These are phyloP conservation scores for Mitragyna speciosa DNA, from an alignment of 257 asterid genomes.

Conservation along the genomic window DNA sequence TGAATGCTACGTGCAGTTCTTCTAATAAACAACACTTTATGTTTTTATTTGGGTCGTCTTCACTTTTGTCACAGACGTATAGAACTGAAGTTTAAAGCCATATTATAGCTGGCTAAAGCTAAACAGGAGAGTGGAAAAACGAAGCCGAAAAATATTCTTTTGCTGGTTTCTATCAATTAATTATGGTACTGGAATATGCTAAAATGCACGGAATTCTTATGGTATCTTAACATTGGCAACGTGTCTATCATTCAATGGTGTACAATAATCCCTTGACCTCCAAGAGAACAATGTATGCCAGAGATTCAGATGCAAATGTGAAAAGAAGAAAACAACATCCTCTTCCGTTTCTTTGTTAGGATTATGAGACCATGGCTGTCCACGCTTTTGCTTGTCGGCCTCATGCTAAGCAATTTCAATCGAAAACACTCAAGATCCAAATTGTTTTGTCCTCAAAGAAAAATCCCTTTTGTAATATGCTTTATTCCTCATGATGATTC, in stretches of 20 bases:
- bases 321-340: neutral
- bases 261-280: slow-evolving; percentile 9
- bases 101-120: neutral
- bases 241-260: slow-evolving; percentile 2
- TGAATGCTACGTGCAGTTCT: slow-evolving; percentile 3
- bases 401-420: slow-evolving; percentile 14
- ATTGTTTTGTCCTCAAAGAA: neutral
- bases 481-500: neutral
- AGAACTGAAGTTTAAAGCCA: neutral
- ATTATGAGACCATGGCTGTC: neutral
- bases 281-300: neutral
- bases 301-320: neutral
- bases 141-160: neutral
- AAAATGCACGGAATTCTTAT: neutral
- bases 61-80: neutral
- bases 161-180: neutral
- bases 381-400: slow-evolving; percentile 24
- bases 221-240: slow-evolving; percentile 1
- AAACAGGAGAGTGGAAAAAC: neutral
- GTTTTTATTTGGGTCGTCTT: neutral
- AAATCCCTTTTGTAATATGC: neutral
- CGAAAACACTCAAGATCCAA: neutral
- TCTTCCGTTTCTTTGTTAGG: neutral
- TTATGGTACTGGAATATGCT: slow-evolving; percentile 7
- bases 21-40: neutral